These are phyloP conservation scores for Erodium maritimum DNA, from an alignment of 345 rosid genomes.

Conservation along the genomic window DNA sequence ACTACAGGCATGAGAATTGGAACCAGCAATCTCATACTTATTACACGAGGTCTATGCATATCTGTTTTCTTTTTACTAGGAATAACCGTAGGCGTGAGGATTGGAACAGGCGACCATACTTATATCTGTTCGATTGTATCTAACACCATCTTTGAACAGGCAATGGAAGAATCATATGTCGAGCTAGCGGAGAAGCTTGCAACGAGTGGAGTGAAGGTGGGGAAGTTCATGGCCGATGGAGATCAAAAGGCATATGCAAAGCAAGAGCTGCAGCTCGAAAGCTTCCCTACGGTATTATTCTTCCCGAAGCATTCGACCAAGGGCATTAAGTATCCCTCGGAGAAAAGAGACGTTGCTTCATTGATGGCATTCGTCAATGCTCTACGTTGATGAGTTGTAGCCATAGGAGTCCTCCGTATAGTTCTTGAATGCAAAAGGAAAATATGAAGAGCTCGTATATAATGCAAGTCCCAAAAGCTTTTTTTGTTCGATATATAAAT, in stretches of 20 bases:
- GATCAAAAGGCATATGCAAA: constrained; percentile 76
- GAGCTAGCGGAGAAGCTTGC: constrained; percentile 68
- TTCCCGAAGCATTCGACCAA: constrained; percentile 62
- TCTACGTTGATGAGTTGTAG: constrained; percentile 44
- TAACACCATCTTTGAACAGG: constrained; percentile 20
- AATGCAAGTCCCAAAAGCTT: no score
- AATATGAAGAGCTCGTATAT: no score
- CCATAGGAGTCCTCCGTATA: no score
- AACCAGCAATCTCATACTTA: no score
- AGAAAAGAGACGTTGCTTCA: constrained; percentile 87
- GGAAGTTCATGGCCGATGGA: constrained; percentile 76
- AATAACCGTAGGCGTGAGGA: no score
- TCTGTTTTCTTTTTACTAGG: no score
- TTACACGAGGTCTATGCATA: no score
- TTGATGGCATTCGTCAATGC: constrained; percentile 73
- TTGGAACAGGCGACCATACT: no score
- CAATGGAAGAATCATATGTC: constrained; percentile 67
- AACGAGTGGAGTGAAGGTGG: constrained; percentile 76
- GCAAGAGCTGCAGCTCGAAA: constrained; percentile 59
- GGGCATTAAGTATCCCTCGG: constrained; percentile 72
- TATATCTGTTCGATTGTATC: background rate
- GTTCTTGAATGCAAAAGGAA: no score
- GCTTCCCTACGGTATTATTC: constrained; percentile 79
- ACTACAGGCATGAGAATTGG: no score
- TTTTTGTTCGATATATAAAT: no score